These are phyloP conservation scores for Rhizopus delemar DNA, from an alignment of 371 early-diverging fungal genomes.

Conservation along the genomic window DNA sequence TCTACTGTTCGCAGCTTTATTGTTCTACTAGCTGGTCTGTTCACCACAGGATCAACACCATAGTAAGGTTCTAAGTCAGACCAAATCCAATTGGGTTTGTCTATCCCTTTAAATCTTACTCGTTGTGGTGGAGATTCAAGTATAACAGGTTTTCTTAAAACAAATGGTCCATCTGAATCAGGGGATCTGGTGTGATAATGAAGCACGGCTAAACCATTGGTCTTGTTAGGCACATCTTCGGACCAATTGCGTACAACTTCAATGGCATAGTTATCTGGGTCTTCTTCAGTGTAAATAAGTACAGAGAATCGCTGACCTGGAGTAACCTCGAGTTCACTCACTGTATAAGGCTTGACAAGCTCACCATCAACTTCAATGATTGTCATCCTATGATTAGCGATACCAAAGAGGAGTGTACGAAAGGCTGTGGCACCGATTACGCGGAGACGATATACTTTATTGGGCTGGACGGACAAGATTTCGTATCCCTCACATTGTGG, in stretches of 20 bases:
- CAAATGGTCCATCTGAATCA: background rate
- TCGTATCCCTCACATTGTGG: conserved; percentile 37
- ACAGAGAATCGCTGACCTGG: conserved; percentile 52
- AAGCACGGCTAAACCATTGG: conserved; percentile 40
- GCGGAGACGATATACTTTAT: conserved; percentile 40
- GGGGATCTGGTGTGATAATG: conserved; percentile 16
- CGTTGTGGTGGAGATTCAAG: background rate
- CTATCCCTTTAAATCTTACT: conserved; percentile 1
- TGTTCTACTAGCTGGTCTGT: conserved; percentile 24
- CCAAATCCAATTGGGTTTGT: conserved; percentile 41
- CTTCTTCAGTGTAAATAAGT: conserved; percentile 30
- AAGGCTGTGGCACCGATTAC: conserved; percentile 46
- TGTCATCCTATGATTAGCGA: conserved; percentile 43
- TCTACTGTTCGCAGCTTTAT: conserved; percentile 34
- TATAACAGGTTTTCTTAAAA: background rate
- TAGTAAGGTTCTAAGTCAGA: conserved; percentile 31
- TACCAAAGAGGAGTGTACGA: conserved; percentile 43
- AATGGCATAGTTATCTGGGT: conserved; percentile 32
- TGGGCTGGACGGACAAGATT: conserved; percentile 27
- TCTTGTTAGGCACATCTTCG: conserved; percentile 23
- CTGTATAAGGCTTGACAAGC: conserved; percentile 30
- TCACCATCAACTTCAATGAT: conserved; percentile 55
- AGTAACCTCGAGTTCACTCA: conserved; percentile 35
- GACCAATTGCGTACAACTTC: conserved; percentile 35
- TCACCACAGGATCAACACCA: conserved; percentile 37